Evolutionary conservation across 306 rosid species (phyloP).

Genomic region (Glycine latifolia): DNA sequence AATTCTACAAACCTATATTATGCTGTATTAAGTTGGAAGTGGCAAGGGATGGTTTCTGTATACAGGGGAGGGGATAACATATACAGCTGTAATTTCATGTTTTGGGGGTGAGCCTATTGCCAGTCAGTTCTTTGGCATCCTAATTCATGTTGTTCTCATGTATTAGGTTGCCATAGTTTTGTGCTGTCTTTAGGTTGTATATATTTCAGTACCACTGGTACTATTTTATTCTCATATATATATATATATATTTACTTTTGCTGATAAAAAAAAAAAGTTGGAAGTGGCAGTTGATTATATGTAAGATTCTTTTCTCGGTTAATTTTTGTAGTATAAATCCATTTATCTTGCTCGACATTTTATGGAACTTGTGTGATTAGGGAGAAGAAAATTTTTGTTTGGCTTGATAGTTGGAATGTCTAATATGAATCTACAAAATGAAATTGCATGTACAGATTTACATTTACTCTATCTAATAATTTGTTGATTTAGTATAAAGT

Average conservation of each 20-base stretch:
- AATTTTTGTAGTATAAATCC: background rate
- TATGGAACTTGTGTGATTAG: background rate
- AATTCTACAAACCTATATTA: constrained; percentile 22
- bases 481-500: constrained; percentile 5
- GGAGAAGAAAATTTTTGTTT: background rate
- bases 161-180: too few species aligned
- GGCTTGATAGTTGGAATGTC: background rate
- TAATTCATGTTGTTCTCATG: too few species aligned
- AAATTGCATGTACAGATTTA: background rate
- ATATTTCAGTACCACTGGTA: too few species aligned
- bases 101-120: too few species aligned
- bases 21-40: constrained; percentile 8
- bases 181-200: too few species aligned
- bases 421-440: constrained; percentile 29
- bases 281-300: constrained; percentile 24
- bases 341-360: constrained; percentile 5
- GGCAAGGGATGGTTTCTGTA: too few species aligned
- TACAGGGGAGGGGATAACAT: too few species aligned
- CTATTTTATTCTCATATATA: too few species aligned
- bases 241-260: too few species aligned
- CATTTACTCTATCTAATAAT: constrained; percentile 11
- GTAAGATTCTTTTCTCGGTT: constrained; percentile 1
- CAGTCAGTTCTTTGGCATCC: too few species aligned
- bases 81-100: too few species aligned
- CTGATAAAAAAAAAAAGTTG: too few species aligned